phyloP scores from a whole-genome alignment of 257 asterid species.

The Euphrasia confusa region DNA sequence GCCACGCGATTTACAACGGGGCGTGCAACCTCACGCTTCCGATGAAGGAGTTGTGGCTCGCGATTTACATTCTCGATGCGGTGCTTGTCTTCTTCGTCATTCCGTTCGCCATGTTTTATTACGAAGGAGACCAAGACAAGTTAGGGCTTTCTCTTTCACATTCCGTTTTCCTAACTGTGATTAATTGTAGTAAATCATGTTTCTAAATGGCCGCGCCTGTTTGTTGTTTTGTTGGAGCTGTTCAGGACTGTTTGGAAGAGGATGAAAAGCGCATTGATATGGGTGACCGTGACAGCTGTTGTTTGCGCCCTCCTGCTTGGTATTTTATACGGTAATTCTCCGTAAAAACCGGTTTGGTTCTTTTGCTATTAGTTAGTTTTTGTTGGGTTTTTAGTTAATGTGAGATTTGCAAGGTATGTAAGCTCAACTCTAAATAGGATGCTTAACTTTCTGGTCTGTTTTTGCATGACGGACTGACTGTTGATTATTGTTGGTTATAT shows the following conservation, averaged over 20 bases:
- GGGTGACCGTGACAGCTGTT: slow-evolving; percentile 83
- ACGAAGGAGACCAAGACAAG: slow-evolving; percentile 99
- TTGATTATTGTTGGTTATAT: too few relatives aligned
- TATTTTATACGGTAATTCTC: slow-evolving; percentile 68
- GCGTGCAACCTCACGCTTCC: slow-evolving; percentile 94
- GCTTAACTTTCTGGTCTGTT: slow-evolving; percentile 5
- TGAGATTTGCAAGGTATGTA: slow-evolving; percentile 6
- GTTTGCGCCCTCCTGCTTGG: slow-evolving; percentile 85
- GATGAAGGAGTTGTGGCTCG: slow-evolving; percentile 95
- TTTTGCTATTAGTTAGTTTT: slow-evolving; percentile 1
- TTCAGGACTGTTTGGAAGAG: slow-evolving; percentile 83
- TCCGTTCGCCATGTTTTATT: slow-evolving; percentile 95
- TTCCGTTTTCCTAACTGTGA: background rate
- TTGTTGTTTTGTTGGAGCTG: slow-evolving; percentile 17
- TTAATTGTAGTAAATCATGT: background rate
- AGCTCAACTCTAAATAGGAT: slow-evolving; percentile 12
- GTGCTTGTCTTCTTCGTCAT: slow-evolving; percentile 84
- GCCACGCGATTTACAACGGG: slow-evolving; percentile 88
- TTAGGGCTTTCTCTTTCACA: slow-evolving; percentile 23
- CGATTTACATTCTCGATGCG: slow-evolving; percentile 77
- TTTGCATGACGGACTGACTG: background rate
- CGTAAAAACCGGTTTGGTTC: background rate
- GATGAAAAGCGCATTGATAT: slow-evolving; percentile 74
- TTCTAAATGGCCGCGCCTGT: slow-evolving; percentile 10
- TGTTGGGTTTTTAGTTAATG: slow-evolving; percentile 1